These are phyloP conservation scores for Mycena citricolor DNA, from an alignment of 1,284 basidiomycete genomes.

Conservation along the genomic window DNA sequence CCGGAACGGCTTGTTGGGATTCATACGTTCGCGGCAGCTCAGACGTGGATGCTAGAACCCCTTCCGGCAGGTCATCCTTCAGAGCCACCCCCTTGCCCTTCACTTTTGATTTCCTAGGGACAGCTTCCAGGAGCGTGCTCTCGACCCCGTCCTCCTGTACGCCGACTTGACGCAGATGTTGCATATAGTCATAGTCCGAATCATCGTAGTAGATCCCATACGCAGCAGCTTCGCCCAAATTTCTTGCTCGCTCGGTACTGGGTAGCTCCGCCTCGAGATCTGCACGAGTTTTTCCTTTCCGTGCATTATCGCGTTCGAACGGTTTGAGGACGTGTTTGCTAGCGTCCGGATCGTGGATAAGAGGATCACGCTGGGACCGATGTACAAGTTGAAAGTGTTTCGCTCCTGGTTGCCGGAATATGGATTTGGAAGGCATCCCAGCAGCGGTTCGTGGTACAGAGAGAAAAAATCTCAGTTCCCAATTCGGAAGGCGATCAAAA, in stretches of 20 bases:
- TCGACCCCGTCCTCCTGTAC: slow-evolving; percentile 74
- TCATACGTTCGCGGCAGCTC: slow-evolving; percentile 79
- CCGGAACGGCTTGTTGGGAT: slow-evolving; percentile 73
- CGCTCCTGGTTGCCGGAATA: slow-evolving; percentile 86
- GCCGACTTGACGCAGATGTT: slow-evolving; percentile 85
- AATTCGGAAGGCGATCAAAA: no score
- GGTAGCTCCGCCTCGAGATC: slow-evolving; percentile 68
- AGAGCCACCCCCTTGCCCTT: slow-evolving; percentile 41
- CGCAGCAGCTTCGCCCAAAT: slow-evolving; percentile 82
- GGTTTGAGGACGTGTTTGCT: slow-evolving; percentile 87
- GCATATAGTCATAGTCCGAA: slow-evolving; percentile 99
- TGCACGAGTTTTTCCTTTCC: slow-evolving; percentile 78
- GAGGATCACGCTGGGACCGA: slow-evolving; percentile 92
- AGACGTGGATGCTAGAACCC: slow-evolving; percentile 67
- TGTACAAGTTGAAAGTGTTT: slow-evolving; percentile 98
- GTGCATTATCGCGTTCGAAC: slow-evolving; percentile 69
- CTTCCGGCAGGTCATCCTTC: slow-evolving; percentile 65
- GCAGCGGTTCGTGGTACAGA: no score
- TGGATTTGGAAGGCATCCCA: slow-evolving; percentile 80
- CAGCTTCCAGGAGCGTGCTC: slow-evolving; percentile 73
- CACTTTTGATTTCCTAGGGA: slow-evolving; percentile 35
- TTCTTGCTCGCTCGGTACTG: slow-evolving; percentile 57
- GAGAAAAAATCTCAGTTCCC: no score
- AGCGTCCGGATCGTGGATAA: slow-evolving; percentile 92
- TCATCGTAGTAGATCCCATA: slow-evolving; percentile 98